A percentile compares a stretch with the other conserved stretches of the same genome.
Conservation (phyloP, 2,329 filamentous ascomycete genomes). For the Cordyceps pruinosa region DNA sequence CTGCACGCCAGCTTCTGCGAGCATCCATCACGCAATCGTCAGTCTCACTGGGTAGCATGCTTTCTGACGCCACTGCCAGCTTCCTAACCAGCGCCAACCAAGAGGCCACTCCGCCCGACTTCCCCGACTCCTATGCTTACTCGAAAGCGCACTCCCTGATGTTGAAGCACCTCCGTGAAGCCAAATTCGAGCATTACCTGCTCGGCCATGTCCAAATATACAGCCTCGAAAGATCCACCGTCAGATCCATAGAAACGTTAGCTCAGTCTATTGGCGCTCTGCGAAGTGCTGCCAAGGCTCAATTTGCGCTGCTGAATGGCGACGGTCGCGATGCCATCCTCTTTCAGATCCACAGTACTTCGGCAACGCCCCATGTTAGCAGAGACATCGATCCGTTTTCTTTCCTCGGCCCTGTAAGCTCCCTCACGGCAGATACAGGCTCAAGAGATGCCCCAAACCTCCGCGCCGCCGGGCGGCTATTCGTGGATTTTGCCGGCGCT, state of each 20-base stretch:
- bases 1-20: conserved; percentile 63
- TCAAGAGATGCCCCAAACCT: not conserved
- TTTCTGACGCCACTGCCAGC: conserved; percentile 68
- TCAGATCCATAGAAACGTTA: conserved; percentile 72
- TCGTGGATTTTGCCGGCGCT: conserved; percentile 61
- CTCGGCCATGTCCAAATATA: conserved; percentile 71
- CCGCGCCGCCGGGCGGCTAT: not conserved
- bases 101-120: conserved; percentile 32
- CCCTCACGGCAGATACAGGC: not conserved
- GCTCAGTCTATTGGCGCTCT: conserved; percentile 81
- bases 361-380: not conserved
- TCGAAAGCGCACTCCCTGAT: conserved; percentile 52
- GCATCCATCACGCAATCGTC: conserved; percentile 66
- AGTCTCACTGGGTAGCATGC: conserved; percentile 67
- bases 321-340: conserved; percentile 3
- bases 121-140: conserved; percentile 49
- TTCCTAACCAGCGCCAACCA: conserved; percentile 75
- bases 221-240: conserved; percentile 64
- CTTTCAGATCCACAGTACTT: conserved; percentile 1
- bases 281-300: conserved; percentile 75
- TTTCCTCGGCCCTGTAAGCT: not conserved
- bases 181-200: conserved; percentile 77
- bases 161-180: conserved; percentile 69
- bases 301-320: conserved; percentile 69
- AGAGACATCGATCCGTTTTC: conserved; percentile 6